Evolutionary conservation across 1,284 basidiomycete species (phyloP).

Genomic region (Papiliotrema fonsecae): DNA sequence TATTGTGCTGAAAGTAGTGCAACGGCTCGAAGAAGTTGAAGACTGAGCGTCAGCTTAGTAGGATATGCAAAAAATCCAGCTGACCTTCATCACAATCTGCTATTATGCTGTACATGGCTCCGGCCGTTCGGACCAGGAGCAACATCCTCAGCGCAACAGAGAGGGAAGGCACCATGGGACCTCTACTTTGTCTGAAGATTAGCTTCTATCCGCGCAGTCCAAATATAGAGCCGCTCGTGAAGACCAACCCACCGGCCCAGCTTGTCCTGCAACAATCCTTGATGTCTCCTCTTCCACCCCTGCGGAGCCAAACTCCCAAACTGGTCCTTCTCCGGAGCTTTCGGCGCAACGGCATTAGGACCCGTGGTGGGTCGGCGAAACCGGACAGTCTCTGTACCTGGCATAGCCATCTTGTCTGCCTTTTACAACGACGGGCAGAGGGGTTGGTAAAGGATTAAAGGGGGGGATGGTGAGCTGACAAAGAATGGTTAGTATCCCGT

Average conservation of each 20-base stretch:
- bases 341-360: conserved; percentile 29
- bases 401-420: conserved; percentile 31
- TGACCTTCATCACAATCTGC: conserved; percentile 95
- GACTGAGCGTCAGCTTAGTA: conserved; percentile 56
- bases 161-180: conserved; percentile 77
- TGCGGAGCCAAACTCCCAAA: conserved; percentile 38
- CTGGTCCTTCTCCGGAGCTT: conserved; percentile 31
- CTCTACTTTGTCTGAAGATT: conserved; percentile 7
- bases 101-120: conserved; percentile 93
- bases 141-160: conserved; percentile 77
- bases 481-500: too few species aligned
- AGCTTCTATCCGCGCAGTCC: background rate
- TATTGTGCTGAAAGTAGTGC: conserved; percentile 76
- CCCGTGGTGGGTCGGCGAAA: conserved; percentile 43
- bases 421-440: too few species aligned
- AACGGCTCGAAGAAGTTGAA: conserved; percentile 99
- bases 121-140: conserved; percentile 73
- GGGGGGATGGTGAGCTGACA: too few species aligned
- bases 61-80: conserved; percentile 11
- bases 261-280: conserved; percentile 47
- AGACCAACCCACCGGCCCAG: conserved; percentile 32
- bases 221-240: too few species aligned
- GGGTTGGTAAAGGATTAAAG: too few species aligned
- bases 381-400: conserved; percentile 45
- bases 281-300: conserved; percentile 45